phyloP scores from a whole-genome alignment of 1,284 basidiomycete genomes.

The Neonothopanus nambi region DNA sequence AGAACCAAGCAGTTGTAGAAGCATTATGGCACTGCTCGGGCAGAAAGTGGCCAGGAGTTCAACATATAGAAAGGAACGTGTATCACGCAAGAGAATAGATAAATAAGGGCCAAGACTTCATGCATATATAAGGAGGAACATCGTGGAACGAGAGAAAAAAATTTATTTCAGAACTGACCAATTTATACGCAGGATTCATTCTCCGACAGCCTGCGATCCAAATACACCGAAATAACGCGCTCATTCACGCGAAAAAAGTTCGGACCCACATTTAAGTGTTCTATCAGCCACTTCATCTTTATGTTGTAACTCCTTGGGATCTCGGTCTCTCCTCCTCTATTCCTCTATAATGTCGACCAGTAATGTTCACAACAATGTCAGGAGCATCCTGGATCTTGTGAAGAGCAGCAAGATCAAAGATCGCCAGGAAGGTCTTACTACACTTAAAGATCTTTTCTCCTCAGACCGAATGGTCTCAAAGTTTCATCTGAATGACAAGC shows the following conservation, averaged over 20 bases:
- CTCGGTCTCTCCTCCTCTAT: conserved; percentile 5
- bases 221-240: neutral
- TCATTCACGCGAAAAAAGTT: neutral
- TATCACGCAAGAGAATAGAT: neutral
- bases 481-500: conserved; percentile 50
- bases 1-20: conserved; percentile 72
- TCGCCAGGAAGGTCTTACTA: conserved; percentile 63
- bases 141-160: neutral
- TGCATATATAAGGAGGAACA: neutral
- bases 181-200: neutral
- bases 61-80: too few relatives aligned
- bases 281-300: too few relatives aligned
- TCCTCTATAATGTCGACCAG: conserved; percentile 4
- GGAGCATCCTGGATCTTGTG: conserved; percentile 47
- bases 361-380: conserved; percentile 8
- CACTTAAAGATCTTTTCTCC: conserved; percentile 63
- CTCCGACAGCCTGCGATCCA: neutral
- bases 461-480: conserved; percentile 51
- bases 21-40: conserved; percentile 59
- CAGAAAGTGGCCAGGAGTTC: conserved; percentile 68
- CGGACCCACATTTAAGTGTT: conserved; percentile 22
- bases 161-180: neutral
- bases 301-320: conserved; percentile 3
- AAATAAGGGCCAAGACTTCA: neutral
- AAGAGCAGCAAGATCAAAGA: conserved; percentile 72